These are phyloP conservation scores for Globisporangium nagaii DNA, from an alignment of 352 stramenopile species.

Conservation along the genomic window DNA sequence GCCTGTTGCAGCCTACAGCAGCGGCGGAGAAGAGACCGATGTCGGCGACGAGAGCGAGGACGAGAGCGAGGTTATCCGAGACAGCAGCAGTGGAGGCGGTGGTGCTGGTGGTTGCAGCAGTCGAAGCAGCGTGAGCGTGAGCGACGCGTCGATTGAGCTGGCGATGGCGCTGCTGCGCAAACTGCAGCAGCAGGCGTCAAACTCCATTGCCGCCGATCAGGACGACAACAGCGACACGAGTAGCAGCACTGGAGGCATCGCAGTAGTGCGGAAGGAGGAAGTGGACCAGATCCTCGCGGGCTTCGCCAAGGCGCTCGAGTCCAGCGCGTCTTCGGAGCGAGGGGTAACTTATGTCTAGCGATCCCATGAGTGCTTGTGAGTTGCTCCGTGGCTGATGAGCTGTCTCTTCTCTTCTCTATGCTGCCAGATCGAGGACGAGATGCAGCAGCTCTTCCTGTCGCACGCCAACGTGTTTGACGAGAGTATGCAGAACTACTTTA, in stretches of 20 bases:
- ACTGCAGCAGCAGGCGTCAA: conserved; percentile 31
- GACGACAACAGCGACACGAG: conserved; percentile 15
- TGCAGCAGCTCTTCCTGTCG: conserved; percentile 70
- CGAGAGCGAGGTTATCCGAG: conserved; percentile 13
- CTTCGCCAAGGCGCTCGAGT: conserved; percentile 54
- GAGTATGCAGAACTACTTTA: conserved; percentile 82
- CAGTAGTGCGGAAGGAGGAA: conserved; percentile 36
- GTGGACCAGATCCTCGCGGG: conserved; percentile 58
- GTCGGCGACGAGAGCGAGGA: conserved; percentile 4
- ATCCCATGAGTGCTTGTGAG: background rate
- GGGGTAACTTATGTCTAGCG: conserved; percentile 15
- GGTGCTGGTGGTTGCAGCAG: background rate
- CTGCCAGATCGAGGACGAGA: conserved; percentile 44
- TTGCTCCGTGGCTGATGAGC: too few species aligned
- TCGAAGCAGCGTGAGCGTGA: background rate
- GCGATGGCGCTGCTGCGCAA: conserved; percentile 49
- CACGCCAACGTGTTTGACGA: conserved; percentile 84
- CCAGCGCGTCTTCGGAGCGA: conserved; percentile 34
- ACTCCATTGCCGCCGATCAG: conserved; percentile 7
- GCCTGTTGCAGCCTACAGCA: background rate
- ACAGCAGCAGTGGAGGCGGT: too few species aligned
- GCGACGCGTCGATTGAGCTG: conserved; percentile 46
- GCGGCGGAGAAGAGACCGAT: conserved; percentile 1
- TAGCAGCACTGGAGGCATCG: conserved; percentile 6
- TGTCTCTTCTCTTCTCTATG: background rate